Evolutionary conservation across 495 filamentous ascomycete species (phyloP), one percentile per base, ranked within the genome.

Genomic region (Pyrenopolyporus hunteri): DNA sequence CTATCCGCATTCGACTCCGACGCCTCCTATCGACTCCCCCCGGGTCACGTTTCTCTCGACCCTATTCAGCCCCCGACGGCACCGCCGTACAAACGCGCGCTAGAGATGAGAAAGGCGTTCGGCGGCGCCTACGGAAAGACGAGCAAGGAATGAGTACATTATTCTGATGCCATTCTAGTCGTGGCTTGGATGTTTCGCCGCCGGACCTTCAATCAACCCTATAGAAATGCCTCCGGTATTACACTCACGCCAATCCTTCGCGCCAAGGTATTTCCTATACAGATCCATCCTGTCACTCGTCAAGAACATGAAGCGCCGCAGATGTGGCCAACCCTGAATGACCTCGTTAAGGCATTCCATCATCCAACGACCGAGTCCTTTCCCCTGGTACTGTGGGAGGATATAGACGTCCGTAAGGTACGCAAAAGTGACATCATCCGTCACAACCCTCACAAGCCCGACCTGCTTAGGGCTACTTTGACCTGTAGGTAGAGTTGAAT

Each of bases 21-120:
- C 80, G 94, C 94, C 14, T 90, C 91, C 1, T 97, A 97, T 75
- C 82, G 87, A 57, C 78, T 98, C 7, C 92, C 94, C 1, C 80
- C 82, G 8, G 80, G 81, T 47, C 82, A 92, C 64, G 82, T 90
- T 33, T 91, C 85, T 48, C 83, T 97, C 26, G 93, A 96, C 70
- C 94, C 94, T 0, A 83, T 98, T n/a, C 94, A 97, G 60, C 93
- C 93, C 4, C 94, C 94, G 4, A 98, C 92, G 7, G 95, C 95
- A 6, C 94, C 94, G 1, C 95, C 94, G 0, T 98, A 98, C 59
- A 92, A 92, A 71, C 83, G 85, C 11, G 94, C 95, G 2, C 77
- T 98, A 55, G 94, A 98, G 71, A 74, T 95, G 76, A 83, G 91
- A 64, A 87, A 87, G 72, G 80, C 84, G 51, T 80, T 83, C 46